Conservation (phyloP, 495 filamentous ascomycete genomes). For the Rhizodiscina lignyota region DNA sequence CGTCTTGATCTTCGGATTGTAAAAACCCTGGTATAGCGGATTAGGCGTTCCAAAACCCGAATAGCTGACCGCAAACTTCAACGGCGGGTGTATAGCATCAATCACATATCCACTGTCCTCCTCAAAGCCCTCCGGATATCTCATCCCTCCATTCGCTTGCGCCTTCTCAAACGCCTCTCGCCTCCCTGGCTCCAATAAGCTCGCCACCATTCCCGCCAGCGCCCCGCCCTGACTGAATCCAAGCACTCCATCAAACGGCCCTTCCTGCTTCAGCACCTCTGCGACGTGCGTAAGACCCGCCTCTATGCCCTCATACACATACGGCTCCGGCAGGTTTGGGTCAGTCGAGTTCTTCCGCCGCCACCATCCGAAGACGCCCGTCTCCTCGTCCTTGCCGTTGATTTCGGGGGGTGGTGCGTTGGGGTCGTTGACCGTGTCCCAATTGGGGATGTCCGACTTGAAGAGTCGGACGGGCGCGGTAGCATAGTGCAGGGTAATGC, state of each 20-base stretch:
- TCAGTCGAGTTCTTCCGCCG: constrained; percentile 29
- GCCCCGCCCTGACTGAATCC: constrained; percentile 29
- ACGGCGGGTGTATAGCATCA: constrained; percentile 34
- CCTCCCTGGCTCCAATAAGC: constrained; percentile 46
- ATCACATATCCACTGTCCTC: constrained; percentile 24
- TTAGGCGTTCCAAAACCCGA: constrained; percentile 56
- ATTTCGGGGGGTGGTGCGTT: constrained; percentile 3
- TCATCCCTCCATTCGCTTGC: constrained; percentile 20
- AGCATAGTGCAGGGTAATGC: constrained; percentile 38
- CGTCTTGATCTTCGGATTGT: constrained; percentile 59
- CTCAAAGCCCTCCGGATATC: constrained; percentile 33
- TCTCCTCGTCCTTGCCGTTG: constrained; percentile 19
- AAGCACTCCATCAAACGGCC: constrained; percentile 26
- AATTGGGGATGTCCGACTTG: constrained; percentile 57
- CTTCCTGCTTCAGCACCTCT: constrained; percentile 31
- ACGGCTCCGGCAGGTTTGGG: constrained; percentile 26
- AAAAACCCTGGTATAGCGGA: constrained; percentile 47
- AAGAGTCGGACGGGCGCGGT: constrained; percentile 46
- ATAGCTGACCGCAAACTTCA: constrained; percentile 71
- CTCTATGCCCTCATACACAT: constrained; percentile 46
- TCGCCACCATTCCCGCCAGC: constrained; percentile 35
- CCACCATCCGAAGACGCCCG: constrained; percentile 77
- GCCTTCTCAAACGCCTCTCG: constrained; percentile 26
- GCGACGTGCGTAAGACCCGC: constrained; percentile 45
- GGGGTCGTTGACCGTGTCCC: constrained; percentile 12